A percentile compares a stretch with the other conserved stretches of the same genome.
Conservation (phyloP, 495 filamentous ascomycete genomes). For the Friedmanniomyces simplex region DNA sequence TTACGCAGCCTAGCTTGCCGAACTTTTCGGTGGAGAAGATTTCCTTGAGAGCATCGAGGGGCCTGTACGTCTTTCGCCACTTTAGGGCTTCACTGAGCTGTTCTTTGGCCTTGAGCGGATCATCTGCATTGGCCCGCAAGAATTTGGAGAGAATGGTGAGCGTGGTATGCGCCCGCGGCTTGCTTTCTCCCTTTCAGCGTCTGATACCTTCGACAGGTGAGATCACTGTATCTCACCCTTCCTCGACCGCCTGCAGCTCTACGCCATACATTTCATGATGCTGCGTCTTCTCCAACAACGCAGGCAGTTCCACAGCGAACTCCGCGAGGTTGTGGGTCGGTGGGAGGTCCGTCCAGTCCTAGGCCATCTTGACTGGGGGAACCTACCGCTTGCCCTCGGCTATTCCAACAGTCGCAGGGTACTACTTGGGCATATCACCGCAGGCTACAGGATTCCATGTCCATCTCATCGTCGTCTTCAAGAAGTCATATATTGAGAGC, state of each 20-base stretch:
- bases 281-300: slow-evolving; percentile 39
- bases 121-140: slow-evolving; percentile 73
- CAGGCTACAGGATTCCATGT: neutral
- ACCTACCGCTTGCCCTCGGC: neutral
- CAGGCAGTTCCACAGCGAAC: slow-evolving; percentile 20
- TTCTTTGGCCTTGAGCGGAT: slow-evolving; percentile 56
- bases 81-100: slow-evolving; percentile 69
- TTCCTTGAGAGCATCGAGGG: slow-evolving; percentile 37
- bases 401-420: too few species aligned
- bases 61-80: slow-evolving; percentile 62
- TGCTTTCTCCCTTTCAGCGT: neutral
- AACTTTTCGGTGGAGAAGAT: slow-evolving; percentile 45
- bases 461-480: too few species aligned
- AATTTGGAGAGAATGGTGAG: slow-evolving; percentile 82
- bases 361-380: neutral
- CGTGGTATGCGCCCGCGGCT: slow-evolving; percentile 49
- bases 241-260: neutral
- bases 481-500: too few species aligned
- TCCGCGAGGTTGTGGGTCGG: slow-evolving; percentile 23
- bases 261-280: slow-evolving; percentile 77
- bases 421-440: too few species aligned
- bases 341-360: neutral
- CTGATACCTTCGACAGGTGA: slow-evolving; percentile 24
- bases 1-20: slow-evolving; percentile 45
- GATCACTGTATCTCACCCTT: slow-evolving; percentile 25